phyloP scores from a whole-genome alignment of 2,329 filamentous ascomycete genomes.

The Dryadomyces quercus-mongolicae region DNA sequence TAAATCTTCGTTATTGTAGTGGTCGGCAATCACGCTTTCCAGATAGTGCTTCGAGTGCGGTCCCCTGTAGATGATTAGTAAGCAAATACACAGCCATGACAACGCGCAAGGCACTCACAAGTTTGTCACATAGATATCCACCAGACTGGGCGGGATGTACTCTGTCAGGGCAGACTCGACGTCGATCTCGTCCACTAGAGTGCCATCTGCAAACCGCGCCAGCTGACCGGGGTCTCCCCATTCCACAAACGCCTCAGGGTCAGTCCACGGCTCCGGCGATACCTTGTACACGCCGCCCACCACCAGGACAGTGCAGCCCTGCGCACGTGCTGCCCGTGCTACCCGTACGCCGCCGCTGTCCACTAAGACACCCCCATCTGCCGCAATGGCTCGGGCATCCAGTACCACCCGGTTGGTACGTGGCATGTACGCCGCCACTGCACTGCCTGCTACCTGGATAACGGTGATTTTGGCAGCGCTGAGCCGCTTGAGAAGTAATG shows the following conservation, averaged over 20 bases:
- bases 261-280: conserved; percentile 77
- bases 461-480: conserved; percentile 67
- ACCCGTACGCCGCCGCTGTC: conserved; percentile 75
- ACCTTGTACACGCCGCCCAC: conserved; percentile 89
- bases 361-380: conserved; percentile 76
- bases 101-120: conserved; percentile 24
- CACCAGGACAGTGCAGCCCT: conserved; percentile 75
- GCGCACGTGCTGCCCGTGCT: conserved; percentile 71
- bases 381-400: conserved; percentile 74
- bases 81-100: conserved; percentile 27
- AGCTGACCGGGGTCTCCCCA: conserved; percentile 71
- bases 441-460: conserved; percentile 72
- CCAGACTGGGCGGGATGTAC: conserved; percentile 63
- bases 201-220: conserved; percentile 66
- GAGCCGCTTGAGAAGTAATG: conserved; percentile 63
- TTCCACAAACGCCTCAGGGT: conserved; percentile 72
- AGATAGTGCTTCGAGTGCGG: conserved; percentile 20
- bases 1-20: conserved; percentile 17
- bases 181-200: conserved; percentile 65
- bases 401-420: conserved; percentile 92
- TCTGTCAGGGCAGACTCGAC: conserved; percentile 73
- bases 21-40: conserved; percentile 17
- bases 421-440: conserved; percentile 88
- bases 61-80: conserved; percentile 13
- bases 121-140: conserved; percentile 80